Evolutionary conservation across 177 flowering plant genomes (phyloP), one percentile per base, ranked within the genome.

Genomic region (Vitis hybrid): DNA sequence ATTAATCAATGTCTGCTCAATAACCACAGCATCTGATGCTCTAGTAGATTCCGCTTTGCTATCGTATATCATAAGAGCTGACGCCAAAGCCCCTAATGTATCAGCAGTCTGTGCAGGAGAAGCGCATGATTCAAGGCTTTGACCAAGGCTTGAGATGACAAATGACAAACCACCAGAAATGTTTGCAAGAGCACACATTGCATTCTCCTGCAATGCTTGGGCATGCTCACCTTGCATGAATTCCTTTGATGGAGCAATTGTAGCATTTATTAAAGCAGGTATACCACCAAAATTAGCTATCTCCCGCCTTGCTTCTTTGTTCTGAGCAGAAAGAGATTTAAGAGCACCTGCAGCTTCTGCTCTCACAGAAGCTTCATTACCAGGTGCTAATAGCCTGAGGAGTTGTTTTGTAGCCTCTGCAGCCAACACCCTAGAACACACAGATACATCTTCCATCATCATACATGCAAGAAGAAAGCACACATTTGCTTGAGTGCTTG

Each of bases 41-140:
- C 88, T 88, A 8, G 84, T 82, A 66, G 86, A 77, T 75, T 94
- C 99, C 58, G 94, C 97, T 75, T 85, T 88, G 79, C 74, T 74
- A 80, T 96, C 98, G 83, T 96, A 96, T 69, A 96, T 96, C 99
- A 96, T 96, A 62, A 96, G 90, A 69, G 99, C 99, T 14, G 99
- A 96, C 69, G 99, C 99, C 78, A 96, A 79, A 64, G 99, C 99
- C 52, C 99, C 99, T 63, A 96, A 71, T 18, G 99, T 96, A 71
- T 96, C 99, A 62, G 99, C 94, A 83, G 82, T 79, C 80, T 96
- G 99, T 49, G 92, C 87, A 71, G 97, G 86, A 59, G 98, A 92
- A 56, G 86, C 75, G 77, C 98, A 94, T 14, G 98, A 89, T 75
- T 92, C 96, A 72, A 96, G 94, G 85, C 98, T 96, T 78, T 92